Conservation (phyloP, 2,329 filamentous ascomycete genomes). For the Pezizomycotina sp. region DNA sequence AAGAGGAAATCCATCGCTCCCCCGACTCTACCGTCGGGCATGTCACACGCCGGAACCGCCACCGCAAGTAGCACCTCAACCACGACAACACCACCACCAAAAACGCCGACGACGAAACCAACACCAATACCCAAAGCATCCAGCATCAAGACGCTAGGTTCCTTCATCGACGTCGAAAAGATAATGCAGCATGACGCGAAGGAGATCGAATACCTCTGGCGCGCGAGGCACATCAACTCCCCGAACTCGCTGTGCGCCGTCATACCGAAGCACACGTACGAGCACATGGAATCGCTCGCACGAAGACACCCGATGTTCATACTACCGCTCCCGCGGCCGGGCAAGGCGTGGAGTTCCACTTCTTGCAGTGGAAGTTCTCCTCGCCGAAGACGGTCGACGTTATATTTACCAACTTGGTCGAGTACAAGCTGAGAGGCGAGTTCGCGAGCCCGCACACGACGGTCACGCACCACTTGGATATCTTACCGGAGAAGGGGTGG, state of each 20-base stretch:
- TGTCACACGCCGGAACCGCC: constrained; percentile 9
- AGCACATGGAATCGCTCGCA: constrained; percentile 53
- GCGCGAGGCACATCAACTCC: constrained; percentile 62
- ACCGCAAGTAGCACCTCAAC: constrained; percentile 21
- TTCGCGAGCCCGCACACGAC: constrained; percentile 87
- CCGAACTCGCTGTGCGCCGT: constrained; percentile 66
- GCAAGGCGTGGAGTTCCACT: constrained; percentile 77
- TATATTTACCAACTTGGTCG: constrained; percentile 83
- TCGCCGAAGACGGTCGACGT: constrained; percentile 52
- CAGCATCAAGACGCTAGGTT: constrained; percentile 43
- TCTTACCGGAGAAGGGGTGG: constrained; percentile 55
- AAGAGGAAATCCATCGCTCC: constrained; percentile 48
- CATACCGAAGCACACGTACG: constrained; percentile 59
- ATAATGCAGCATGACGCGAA: constrained; percentile 46
- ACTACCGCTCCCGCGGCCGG: constrained; percentile 58
- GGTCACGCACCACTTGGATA: constrained; percentile 75
- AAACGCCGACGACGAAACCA: constrained; percentile 25
- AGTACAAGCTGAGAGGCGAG: constrained; percentile 81
- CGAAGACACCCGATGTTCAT: constrained; percentile 73
- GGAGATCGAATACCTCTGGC: constrained; percentile 81
- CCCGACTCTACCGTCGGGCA: constrained; percentile 27
- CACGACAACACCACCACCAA: constrained; percentile 20
- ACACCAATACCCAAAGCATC: constrained; percentile 30
- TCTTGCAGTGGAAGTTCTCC: constrained; percentile 91
- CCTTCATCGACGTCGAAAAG: constrained; percentile 67